These are phyloP conservation scores for Ustanciosporium gigantosporum DNA, from an alignment of 1,284 basidiomycete genomes.

Conservation along the genomic window DNA sequence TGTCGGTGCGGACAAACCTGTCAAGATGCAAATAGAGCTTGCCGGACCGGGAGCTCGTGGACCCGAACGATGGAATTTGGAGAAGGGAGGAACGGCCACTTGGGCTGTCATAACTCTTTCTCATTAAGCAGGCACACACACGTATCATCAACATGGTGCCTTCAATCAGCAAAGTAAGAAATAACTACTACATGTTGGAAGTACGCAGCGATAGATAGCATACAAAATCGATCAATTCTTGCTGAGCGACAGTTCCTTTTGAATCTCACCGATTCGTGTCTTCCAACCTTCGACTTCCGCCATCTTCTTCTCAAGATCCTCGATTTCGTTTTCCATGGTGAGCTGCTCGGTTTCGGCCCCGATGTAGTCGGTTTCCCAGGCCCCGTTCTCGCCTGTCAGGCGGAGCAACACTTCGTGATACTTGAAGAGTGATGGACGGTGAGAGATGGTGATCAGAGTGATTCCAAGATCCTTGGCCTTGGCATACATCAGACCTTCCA, in stretches of 20 bases:
- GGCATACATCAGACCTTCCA: slow-evolving; percentile 94
- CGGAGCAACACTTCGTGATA: slow-evolving; percentile 82
- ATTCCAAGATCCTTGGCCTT: slow-evolving; percentile 88
- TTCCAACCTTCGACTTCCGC: slow-evolving; percentile 62
- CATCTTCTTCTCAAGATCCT: slow-evolving; percentile 60
- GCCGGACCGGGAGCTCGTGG: slow-evolving; percentile 23
- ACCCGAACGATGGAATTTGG: slow-evolving; percentile 26
- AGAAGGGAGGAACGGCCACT: slow-evolving; percentile 10
- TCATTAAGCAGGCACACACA: neutral
- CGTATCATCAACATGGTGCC: no score
- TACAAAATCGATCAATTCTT: slow-evolving; percentile 29
- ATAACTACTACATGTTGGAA: no score
- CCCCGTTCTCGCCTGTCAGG: slow-evolving; percentile 69
- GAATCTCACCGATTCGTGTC: slow-evolving; percentile 60
- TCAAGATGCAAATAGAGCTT: slow-evolving; percentile 20
- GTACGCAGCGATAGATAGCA: no score
- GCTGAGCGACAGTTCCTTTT: slow-evolving; percentile 61
- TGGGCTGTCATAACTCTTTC: slow-evolving; percentile 6
- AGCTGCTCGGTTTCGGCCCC: slow-evolving; percentile 75
- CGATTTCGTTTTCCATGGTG: slow-evolving; percentile 65
- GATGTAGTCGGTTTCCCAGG: slow-evolving; percentile 73
- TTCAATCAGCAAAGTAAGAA: no score
- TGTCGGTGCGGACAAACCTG: neutral
- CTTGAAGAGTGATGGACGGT: slow-evolving; percentile 66
- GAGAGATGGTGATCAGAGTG: slow-evolving; percentile 80